Conservation (phyloP, 1,139 yeast species). For the Suhomyces wounanorum region DNA sequence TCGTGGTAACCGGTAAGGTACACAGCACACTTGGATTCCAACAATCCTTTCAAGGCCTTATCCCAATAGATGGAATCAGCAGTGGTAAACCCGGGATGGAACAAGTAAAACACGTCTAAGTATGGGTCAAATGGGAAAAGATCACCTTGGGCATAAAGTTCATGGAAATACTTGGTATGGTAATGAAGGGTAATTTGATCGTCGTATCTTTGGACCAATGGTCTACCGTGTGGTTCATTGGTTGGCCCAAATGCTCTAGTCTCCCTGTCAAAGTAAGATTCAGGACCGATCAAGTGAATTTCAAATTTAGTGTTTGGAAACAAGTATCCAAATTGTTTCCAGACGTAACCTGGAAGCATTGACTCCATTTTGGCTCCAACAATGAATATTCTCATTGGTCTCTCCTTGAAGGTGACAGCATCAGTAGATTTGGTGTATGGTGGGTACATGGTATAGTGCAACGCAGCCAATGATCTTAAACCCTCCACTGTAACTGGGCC, state of each 20-base stretch:
- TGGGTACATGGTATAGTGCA: slow-evolving; percentile 87
- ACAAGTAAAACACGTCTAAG: slow-evolving; percentile 84
- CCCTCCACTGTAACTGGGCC: slow-evolving; percentile 94
- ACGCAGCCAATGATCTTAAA: slow-evolving; percentile 85
- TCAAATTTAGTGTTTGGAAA: slow-evolving; percentile 85
- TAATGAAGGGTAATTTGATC: slow-evolving; percentile 73
- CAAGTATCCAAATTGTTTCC: slow-evolving; percentile 89
- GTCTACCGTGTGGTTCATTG: slow-evolving; percentile 50
- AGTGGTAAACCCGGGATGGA: slow-evolving; percentile 93
- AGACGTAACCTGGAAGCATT: slow-evolving; percentile 89
- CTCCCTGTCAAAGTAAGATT: slow-evolving; percentile 70
- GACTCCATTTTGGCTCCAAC: slow-evolving; percentile 94
- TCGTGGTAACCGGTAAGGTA: slow-evolving; percentile 90
- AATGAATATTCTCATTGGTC: slow-evolving; percentile 87
- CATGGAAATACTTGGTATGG: slow-evolving; percentile 91
- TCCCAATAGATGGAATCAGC: slow-evolving; percentile 83
- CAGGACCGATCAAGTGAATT: slow-evolving; percentile 92
- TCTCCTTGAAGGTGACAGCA: slow-evolving; percentile 60
- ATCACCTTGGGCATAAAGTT: slow-evolving; percentile 86
- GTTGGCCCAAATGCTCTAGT: slow-evolving; percentile 40
- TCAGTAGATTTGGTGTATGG: slow-evolving; percentile 46
- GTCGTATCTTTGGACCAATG: slow-evolving; percentile 74
- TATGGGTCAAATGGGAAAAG: slow-evolving; percentile 98
- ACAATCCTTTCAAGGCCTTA: slow-evolving; percentile 77
- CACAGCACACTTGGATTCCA: slow-evolving; percentile 91